Conservation (phyloP, 2,329 filamentous ascomycete genomes). For the Zymoseptoria pseudotritici region DNA sequence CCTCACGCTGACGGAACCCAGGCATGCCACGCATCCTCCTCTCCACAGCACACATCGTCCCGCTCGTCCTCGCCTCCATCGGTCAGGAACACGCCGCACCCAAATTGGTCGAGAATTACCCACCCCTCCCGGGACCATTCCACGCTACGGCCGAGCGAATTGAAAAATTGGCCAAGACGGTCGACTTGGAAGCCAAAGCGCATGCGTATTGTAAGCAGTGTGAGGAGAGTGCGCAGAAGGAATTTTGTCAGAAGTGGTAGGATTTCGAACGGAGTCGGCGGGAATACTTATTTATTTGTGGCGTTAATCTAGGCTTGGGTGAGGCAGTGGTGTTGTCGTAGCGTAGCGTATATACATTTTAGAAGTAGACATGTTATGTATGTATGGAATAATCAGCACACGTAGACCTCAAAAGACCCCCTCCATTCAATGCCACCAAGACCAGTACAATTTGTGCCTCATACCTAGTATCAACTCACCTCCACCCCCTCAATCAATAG, state of each 20-base stretch:
- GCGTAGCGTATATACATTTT: too few species aligned
- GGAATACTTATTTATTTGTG: neutral
- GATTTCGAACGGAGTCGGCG: neutral
- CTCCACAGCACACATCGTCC: conserved; percentile 24
- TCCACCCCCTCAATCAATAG: neutral
- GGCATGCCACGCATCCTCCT: conserved; percentile 30
- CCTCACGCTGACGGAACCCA: neutral
- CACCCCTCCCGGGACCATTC: conserved; percentile 26
- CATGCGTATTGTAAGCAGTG: conserved; percentile 10
- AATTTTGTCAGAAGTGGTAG: conserved; percentile 9
- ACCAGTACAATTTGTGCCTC: too few species aligned
- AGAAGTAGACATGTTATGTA: conserved; percentile 1
- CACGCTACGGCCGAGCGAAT: conserved; percentile 24
- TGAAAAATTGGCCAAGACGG: conserved; percentile 11
- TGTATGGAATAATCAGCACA: neutral
- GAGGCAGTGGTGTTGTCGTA: too few species aligned
- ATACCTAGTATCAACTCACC: too few species aligned
- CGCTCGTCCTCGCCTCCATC: conserved; percentile 20
- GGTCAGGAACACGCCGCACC: conserved; percentile 17
- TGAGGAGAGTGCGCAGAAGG: conserved; percentile 11
- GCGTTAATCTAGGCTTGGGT: neutral
- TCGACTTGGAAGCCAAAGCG: conserved; percentile 9
- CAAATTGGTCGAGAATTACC: conserved; percentile 13
- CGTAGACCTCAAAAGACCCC: neutral
- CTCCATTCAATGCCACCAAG: too few species aligned